Evolutionary conservation across 306 rosid species (phyloP).

Genomic region (Lotus japonicus): DNA sequence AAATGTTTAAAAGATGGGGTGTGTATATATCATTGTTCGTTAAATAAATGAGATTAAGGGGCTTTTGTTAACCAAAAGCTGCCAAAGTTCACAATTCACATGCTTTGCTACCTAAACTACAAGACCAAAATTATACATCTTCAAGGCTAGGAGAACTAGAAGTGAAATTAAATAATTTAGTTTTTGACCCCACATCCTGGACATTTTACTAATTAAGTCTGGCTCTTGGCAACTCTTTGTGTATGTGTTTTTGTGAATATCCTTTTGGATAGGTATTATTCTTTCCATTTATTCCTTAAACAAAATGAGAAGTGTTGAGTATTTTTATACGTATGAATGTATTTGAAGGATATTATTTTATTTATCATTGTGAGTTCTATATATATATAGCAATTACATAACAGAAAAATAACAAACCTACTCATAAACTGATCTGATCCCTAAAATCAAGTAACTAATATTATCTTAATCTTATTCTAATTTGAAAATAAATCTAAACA

Average conservation of each 20-base stretch:
- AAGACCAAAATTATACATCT: not conserved
- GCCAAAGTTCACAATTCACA: slow-evolving; percentile 43
- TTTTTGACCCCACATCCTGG: not conserved
- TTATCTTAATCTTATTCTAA: too few species aligned
- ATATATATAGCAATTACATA: too few species aligned
- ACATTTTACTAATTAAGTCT: not conserved
- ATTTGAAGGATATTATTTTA: too few species aligned
- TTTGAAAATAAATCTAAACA: too few species aligned
- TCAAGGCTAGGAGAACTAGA: too few species aligned
- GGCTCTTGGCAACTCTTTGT: not conserved
- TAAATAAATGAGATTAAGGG: slow-evolving; percentile 18
- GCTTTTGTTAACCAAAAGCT: slow-evolving; percentile 44
- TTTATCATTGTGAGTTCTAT: too few species aligned
- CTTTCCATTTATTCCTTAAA: not conserved
- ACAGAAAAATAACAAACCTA: too few species aligned
- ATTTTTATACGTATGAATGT: too few species aligned
- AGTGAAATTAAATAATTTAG: not conserved
- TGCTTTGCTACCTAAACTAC: slow-evolving; percentile 37
- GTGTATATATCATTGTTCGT: too few species aligned
- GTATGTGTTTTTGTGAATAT: not conserved
- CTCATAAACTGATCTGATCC: too few species aligned
- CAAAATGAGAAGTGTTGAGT: not conserved
- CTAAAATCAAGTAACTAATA: too few species aligned
- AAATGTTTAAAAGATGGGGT: too few species aligned
- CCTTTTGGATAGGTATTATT: not conserved